phyloP scores from a whole-genome alignment of 805 yeast species.

The Martiniozyma abietophila region DNA sequence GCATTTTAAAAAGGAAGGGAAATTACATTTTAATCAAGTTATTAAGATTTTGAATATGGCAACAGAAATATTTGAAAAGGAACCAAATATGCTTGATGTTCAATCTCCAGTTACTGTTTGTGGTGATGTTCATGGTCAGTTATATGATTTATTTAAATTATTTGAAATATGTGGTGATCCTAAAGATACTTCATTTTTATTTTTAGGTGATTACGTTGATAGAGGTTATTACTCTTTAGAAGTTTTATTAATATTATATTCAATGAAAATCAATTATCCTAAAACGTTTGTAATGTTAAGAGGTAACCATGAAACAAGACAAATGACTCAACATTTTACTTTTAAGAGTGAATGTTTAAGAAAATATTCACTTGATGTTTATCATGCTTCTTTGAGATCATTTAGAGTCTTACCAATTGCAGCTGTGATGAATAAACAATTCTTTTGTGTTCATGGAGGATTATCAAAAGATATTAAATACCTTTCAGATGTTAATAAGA shows the following conservation, averaged over 20 bases:
- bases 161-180: slow-evolving; percentile 95
- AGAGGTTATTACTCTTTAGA: slow-evolving; percentile 89
- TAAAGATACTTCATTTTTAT: slow-evolving; percentile 58
- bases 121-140: slow-evolving; percentile 98
- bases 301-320: slow-evolving; percentile 94
- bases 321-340: slow-evolving; percentile 88
- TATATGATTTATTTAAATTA: slow-evolving; percentile 77
- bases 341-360: slow-evolving; percentile 85
- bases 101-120: slow-evolving; percentile 94
- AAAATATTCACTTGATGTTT: slow-evolving; percentile 59
- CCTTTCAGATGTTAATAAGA: slow-evolving; percentile 54
- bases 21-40: slow-evolving; percentile 64
- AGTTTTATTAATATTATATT: slow-evolving; percentile 63
- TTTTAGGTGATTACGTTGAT: slow-evolving; percentile 92
- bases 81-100: slow-evolving; percentile 71
- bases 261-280: slow-evolving; percentile 72
- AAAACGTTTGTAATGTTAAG: slow-evolving; percentile 69
- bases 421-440: slow-evolving; percentile 88
- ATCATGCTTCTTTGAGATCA: slow-evolving; percentile 64
- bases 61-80: slow-evolving; percentile 49
- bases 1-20: slow-evolving; percentile 76
- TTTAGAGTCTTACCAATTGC: slow-evolving; percentile 87
- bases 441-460: slow-evolving; percentile 96
- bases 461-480: slow-evolving; percentile 74
- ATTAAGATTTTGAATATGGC: slow-evolving; percentile 57